Percentiles rank a stretch among this genome's conserved stretches.
Conservation (phyloP, 2,329 filamentous ascomycete species). For the Aspergillus sergii region DNA sequence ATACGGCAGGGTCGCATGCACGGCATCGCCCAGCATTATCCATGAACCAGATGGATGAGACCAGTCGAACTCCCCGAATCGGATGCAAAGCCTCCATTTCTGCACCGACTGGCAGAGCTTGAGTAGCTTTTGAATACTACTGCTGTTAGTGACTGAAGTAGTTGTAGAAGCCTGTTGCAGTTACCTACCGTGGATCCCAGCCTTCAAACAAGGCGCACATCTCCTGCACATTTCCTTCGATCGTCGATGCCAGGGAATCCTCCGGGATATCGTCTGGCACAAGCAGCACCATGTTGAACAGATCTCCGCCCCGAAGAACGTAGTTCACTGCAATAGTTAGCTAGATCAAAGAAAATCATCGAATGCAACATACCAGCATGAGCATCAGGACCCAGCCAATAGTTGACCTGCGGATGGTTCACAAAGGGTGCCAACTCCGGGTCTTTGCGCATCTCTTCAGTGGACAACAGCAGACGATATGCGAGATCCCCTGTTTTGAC, state of each 20-base stretch:
- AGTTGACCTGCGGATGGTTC: conserved; percentile 52
- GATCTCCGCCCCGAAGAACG: conserved; percentile 49
- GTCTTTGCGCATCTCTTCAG: conserved; percentile 51
- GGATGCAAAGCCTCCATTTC: conserved; percentile 64
- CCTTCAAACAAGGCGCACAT: conserved; percentile 57
- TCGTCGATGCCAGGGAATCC: neutral
- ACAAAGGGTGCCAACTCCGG: conserved; percentile 51
- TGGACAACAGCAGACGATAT: conserved; percentile 54
- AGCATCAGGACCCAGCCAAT: conserved; percentile 56
- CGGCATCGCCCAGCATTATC: conserved; percentile 64
- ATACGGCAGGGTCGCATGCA: conserved; percentile 67
- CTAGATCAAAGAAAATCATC: accelerated
- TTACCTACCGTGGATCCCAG: conserved; percentile 57
- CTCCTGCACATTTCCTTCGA: conserved; percentile 55
- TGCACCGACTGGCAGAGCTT: conserved; percentile 59
- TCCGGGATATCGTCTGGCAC: neutral
- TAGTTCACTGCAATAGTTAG: conserved; percentile 52
- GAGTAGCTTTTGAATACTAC: conserved; percentile 57
- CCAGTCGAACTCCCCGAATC: conserved; percentile 60
- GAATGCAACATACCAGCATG: conserved; percentile 43
- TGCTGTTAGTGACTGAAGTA: neutral
- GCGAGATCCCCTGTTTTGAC: conserved; percentile 59
- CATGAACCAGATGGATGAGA: conserved; percentile 59
- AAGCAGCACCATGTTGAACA: neutral
- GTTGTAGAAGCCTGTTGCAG: neutral